These are phyloP conservation scores for Backusella macrospora DNA, from an alignment of 192 early-diverging fungal species.

Conservation along the genomic window DNA sequence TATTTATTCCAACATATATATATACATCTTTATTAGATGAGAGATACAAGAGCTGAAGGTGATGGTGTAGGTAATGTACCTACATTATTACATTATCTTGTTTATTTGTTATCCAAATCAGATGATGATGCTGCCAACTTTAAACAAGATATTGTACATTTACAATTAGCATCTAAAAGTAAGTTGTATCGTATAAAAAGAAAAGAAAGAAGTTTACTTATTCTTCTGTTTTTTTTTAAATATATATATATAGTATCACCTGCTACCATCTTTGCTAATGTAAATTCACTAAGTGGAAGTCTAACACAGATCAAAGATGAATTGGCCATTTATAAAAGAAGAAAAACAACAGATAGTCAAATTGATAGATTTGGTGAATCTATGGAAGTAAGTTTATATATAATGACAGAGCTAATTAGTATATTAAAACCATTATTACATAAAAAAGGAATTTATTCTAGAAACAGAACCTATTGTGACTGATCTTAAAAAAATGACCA, in stretches of 20 bases:
- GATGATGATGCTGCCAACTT: conserved; percentile 49
- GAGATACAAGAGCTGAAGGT: conserved; percentile 56
- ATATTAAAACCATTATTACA: not conserved
- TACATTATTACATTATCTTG: conserved; percentile 59
- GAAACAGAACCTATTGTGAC: conserved; percentile 48
- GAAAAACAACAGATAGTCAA: conserved; percentile 35
- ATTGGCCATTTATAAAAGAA: conserved; percentile 25
- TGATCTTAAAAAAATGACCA: conserved; percentile 41
- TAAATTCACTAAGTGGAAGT: conserved; percentile 46
- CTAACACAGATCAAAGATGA: conserved; percentile 52
- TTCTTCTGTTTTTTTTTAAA: not conserved
- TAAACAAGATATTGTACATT: conserved; percentile 54
- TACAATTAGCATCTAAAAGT: conserved; percentile 54
- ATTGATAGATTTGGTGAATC: conserved; percentile 51
- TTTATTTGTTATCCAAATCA: conserved; percentile 44
- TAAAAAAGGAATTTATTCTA: conserved; percentile 48
- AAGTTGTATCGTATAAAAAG: conserved; percentile 13
- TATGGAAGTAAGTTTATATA: conserved; percentile 54
- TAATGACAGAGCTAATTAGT: too few species aligned
- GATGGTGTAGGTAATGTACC: conserved; percentile 44
- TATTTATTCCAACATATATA: not conserved
- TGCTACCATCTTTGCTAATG: conserved; percentile 50
- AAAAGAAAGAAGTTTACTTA: not conserved
- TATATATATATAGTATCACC: conserved; percentile 57
- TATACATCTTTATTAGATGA: too few species aligned